Evolutionary conservation across 2,329 filamentous ascomycete species (phyloP), one percentile per base, ranked within the genome.

Genomic region (Alternaria sp.): DNA sequence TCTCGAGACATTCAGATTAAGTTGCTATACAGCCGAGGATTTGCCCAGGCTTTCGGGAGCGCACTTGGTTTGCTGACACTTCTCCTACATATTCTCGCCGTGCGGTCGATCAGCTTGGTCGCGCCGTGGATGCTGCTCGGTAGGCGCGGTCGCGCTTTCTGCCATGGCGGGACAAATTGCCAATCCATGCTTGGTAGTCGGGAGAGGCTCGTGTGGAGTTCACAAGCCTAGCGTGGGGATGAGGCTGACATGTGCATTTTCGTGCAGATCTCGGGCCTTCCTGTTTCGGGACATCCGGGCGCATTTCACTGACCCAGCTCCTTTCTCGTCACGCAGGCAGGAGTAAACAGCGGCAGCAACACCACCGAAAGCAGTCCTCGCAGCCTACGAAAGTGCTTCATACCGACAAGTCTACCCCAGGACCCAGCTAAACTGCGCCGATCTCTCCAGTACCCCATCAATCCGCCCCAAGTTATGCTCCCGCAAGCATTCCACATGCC

Each of bases 141-240:
- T 36, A 52, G 36, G 23, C 46, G 46, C 36, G 15, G 36, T 52
- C 59, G 46, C 36, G 15, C 30, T n/a, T 49, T 52, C 44, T 54
- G 56, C 56, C 55, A 62, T 47, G 47, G 60, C 56, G 43, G 60
- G 56, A 62, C 50, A 59, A 54, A 32, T 50, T 59, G 60, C 55
- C 56, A 62, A 59, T 59, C 50, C 25, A 62, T 62, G 59, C 59
- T 58, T 59, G 59, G 56, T 49, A 50, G 40, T 32, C 59, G 59
- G 49, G 40, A 46, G 46, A 40, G 25, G 59, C 43, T 57, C 51
- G 54, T 61, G 59, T 49, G 54, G 45, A 51, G 55, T 62, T 62
- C 49, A 12, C 56, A 36, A 43, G 44, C 19, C 32, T 59, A 55
- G 57, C 57, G 57, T 49, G 47, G 57, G 28, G 55, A 50, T 59